Conservation (phyloP, 257 asterid species). For the Linderniella brevidens region DNA sequence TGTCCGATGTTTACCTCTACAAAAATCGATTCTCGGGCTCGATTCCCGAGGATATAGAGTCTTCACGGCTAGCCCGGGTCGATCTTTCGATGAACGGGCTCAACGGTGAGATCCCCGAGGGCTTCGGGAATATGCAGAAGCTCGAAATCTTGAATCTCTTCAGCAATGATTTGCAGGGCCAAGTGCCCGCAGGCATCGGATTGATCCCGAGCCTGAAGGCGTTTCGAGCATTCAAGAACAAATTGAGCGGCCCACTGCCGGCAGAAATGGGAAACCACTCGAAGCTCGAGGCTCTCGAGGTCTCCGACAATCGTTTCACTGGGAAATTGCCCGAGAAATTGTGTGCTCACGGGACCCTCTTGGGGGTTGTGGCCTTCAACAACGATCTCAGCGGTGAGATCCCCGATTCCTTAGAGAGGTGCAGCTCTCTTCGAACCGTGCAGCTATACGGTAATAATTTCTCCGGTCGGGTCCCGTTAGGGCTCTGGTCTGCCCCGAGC, state of each 20-base stretch:
- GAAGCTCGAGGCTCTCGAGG: conserved; percentile 24
- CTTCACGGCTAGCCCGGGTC: conserved; percentile 24
- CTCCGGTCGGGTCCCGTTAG: conserved; percentile 47
- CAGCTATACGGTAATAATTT: conserved; percentile 22
- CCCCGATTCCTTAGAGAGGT: conserved; percentile 47
- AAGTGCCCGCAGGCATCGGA: conserved; percentile 45
- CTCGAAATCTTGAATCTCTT: conserved; percentile 35
- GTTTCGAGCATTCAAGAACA: conserved; percentile 27
- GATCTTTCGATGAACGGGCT: conserved; percentile 45
- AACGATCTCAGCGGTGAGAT: conserved; percentile 50
- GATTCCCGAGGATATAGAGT: conserved; percentile 34
- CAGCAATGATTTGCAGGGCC: conserved; percentile 48
- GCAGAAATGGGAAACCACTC: conserved; percentile 60
- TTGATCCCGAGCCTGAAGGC: conserved; percentile 25
- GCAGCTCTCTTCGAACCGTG: conserved; percentile 24
- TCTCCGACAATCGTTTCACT: conserved; percentile 29
- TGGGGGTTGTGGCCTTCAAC: conserved; percentile 25
- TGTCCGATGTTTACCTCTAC: conserved; percentile 17
- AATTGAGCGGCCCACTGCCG: conserved; percentile 59
- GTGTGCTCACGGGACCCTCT: conserved; percentile 32
- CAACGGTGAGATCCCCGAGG: conserved; percentile 55
- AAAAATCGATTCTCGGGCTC: conserved; percentile 39
- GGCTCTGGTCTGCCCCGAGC: conserved; percentile 38
- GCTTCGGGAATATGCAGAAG: conserved; percentile 38
- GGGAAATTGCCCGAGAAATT: conserved; percentile 45